A percentile compares a stretch with the other conserved stretches of the same genome.
These are phyloP conservation scores for Tripterygium wilfordii DNA, from an alignment of 177 flowering plant genomes.

Conservation along the genomic window DNA sequence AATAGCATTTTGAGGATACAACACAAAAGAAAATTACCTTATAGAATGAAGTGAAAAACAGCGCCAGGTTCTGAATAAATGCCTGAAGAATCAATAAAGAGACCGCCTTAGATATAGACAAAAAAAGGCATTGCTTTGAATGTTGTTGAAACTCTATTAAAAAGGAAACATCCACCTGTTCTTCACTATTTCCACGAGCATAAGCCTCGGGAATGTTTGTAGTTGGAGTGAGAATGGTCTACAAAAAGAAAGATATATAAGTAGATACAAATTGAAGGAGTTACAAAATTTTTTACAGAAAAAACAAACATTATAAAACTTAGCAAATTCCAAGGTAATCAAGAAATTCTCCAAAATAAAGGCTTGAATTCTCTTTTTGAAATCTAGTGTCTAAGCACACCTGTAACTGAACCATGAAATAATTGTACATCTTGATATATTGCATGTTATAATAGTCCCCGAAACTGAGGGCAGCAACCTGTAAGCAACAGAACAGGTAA, in stretches of 20 bases:
- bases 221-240: slow-evolving; percentile 71
- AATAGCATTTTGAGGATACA: no score
- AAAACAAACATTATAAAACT: neutral
- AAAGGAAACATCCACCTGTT: slow-evolving; percentile 76
- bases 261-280: no score
- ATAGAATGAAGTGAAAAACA: slow-evolving; percentile 90
- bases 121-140: no score
- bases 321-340: neutral
- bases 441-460: slow-evolving; percentile 80
- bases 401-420: slow-evolving; percentile 92
- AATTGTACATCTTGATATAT: slow-evolving; percentile 71
- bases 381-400: slow-evolving; percentile 20
- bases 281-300: no score
- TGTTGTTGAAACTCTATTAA: no score
- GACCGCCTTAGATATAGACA: neutral
- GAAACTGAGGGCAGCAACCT: slow-evolving; percentile 91
- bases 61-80: slow-evolving; percentile 90
- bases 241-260: no score
- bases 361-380: neutral
- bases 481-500: slow-evolving; percentile 13
- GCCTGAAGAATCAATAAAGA: slow-evolving; percentile 85
- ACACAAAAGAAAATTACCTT: slow-evolving; percentile 48
- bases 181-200: slow-evolving; percentile 81
- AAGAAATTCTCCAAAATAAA: no score
- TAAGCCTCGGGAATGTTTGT: slow-evolving; percentile 89